Percentiles rank a stretch among this genome's conserved stretches.
Conservation (phyloP, 768 basidiomycete species). For the Boletus rufocinnamomeus region DNA sequence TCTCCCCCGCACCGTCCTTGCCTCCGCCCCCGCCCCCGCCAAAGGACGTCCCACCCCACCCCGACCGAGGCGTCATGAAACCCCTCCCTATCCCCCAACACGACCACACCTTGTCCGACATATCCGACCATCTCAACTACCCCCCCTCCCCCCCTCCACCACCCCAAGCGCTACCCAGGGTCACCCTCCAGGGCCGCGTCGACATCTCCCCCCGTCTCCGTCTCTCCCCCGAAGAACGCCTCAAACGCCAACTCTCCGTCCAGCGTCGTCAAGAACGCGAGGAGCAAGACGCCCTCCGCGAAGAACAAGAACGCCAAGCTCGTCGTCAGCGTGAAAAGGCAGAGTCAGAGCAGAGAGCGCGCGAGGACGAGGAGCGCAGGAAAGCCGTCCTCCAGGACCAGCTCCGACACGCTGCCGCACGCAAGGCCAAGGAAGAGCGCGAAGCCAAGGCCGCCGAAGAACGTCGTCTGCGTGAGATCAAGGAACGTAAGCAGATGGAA, state of each 20-base stretch:
- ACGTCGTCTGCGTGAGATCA: slow-evolving; percentile 43
- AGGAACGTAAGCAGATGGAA: slow-evolving; percentile 47
- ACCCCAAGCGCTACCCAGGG: slow-evolving; percentile 5
- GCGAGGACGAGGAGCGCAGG: slow-evolving; percentile 45
- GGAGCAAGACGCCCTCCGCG: slow-evolving; percentile 43
- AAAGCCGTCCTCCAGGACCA: slow-evolving; percentile 48
- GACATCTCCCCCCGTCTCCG: slow-evolving; percentile 10
- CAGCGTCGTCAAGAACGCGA: slow-evolving; percentile 36
- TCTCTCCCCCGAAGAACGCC: slow-evolving; percentile 32
- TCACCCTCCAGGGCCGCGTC: slow-evolving; percentile 3
- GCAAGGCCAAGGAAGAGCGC: slow-evolving; percentile 40
- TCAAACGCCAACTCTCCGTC: slow-evolving; percentile 22
- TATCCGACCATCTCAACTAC: slow-evolving; percentile 1
- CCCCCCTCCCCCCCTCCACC: slow-evolving; percentile 8
- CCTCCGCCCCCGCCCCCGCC: slow-evolving; percentile 27
- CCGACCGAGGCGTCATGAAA: slow-evolving; percentile 7
- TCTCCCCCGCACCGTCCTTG: slow-evolving; percentile 4
- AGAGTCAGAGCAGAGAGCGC: slow-evolving; percentile 26
- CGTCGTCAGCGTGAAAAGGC: slow-evolving; percentile 21
- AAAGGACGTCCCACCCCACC: slow-evolving; percentile 14
- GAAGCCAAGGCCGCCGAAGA: slow-evolving; percentile 50
- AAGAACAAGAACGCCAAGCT: slow-evolving; percentile 48
- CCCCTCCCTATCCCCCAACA: slow-evolving; percentile 25
- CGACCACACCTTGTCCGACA: slow-evolving; percentile 6
- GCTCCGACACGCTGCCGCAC: slow-evolving; percentile 36